A percentile compares a stretch with the other conserved stretches of the same genome.
Evolutionary conservation across 108 stramenopile genomes (phyloP).

Genomic region (Nitzschia sp.): DNA sequence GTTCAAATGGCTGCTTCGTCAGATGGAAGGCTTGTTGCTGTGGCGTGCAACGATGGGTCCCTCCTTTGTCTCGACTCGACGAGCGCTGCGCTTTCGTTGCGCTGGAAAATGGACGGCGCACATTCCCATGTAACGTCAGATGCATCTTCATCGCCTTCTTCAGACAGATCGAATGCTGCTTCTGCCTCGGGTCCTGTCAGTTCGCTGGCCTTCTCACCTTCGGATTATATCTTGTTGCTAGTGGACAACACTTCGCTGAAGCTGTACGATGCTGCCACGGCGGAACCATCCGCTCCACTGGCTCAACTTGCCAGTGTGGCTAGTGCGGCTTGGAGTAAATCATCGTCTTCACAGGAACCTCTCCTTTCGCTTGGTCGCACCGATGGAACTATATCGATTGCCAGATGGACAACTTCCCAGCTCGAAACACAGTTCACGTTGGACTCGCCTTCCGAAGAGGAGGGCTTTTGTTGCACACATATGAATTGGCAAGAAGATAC

Average conservation of each 20-base stretch:
- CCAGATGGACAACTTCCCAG: not conserved
- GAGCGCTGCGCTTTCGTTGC: constrained; percentile 5
- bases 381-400: constrained; percentile 32
- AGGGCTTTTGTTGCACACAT: constrained; percentile 53
- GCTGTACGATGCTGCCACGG: constrained; percentile 32
- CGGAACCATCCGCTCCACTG: constrained; percentile 8
- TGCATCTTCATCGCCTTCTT: constrained; percentile 12
- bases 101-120: constrained; percentile 46
- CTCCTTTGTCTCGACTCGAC: constrained; percentile 58
- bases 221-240: constrained; percentile 35
- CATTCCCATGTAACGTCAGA: constrained; percentile 42
- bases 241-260: constrained; percentile 30
- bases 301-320: constrained; percentile 15
- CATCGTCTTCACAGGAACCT: not conserved
- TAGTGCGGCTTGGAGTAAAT: constrained; percentile 20
- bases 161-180: constrained; percentile 36
- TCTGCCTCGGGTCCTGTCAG: constrained; percentile 50
- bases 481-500: constrained; percentile 52
- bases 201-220: constrained; percentile 41
- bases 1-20: constrained; percentile 38
- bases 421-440: not conserved
- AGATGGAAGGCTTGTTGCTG: constrained; percentile 53
- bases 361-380: constrained; percentile 13
- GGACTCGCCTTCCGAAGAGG: constrained; percentile 25
- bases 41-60: constrained; percentile 53